Evolutionary conservation across 805 yeast genomes (phyloP), one percentile per base, ranked within the genome.

Genomic region (Phaffomyces antillensis): DNA sequence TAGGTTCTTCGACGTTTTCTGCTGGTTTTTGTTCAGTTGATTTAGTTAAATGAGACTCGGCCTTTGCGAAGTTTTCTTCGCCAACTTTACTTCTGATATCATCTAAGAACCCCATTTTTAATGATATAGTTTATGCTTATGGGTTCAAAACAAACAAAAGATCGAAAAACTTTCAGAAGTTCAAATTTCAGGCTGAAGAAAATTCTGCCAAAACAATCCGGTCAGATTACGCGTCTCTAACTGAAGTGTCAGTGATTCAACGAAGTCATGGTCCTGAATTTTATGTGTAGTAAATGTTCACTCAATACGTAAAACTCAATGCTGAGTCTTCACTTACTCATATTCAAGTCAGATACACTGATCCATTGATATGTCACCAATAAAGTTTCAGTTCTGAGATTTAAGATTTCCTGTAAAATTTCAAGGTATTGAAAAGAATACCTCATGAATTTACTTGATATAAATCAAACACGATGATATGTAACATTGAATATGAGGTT

Each of bases 71-170:
- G 45, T 45, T 50, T 45, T 46, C 50, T 39, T 48, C 50, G 40
- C 49, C 54, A 41, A 52, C 47, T 39, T 49, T 43, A 39, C 44
- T 42, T 41, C 46, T 47, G 38, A 54, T 45, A 35, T 40, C 39
- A 43, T 54, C 54, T 36, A 54, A 45, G 39, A 54, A 52, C 41
- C 55, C 54, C 58, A 54, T 54, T 53, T 36, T 49, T 36, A 30
- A 16, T 20, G 23, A 20, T 5, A 20, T 20, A 20, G 6, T 37
- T 18, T 35, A n/a, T 15, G 7, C 18, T 32, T 3, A 32, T 6
- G n/a, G 34, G n/a, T 15, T 32, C 16, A 12, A 32, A 32, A 32
- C 4, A n/a, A 17, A 17, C 7, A n/a, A 32, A 9, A 17, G 34
- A n/a, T n/a, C n/a, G 18, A n/a, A 15, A 32, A 32, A 32, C n/a